Evolutionary conservation across 805 yeast species (phyloP), one percentile per base, ranked within the genome.

Genomic region (Schizosaccharomyces osmophilus): DNA sequence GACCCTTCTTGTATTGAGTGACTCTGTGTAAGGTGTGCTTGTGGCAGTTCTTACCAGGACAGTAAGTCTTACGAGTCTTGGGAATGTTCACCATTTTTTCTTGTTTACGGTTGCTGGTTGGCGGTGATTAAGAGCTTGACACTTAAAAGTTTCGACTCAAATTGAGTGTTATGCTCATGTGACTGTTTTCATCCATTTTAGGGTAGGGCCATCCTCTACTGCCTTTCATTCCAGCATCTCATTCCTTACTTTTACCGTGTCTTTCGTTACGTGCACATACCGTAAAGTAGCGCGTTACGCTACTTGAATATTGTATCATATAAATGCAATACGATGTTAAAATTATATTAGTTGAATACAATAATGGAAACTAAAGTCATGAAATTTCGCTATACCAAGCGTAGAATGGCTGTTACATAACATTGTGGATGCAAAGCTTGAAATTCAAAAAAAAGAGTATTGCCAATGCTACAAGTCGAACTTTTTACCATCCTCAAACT

Each of bases 1-100:
- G 93, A 81, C 99, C 98, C 77, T 97, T 95, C 80, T 93, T 93
- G 94, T 93, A 93, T 83, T 93, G 99, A 79, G 99, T 90, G 75
- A 93, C 98, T 84, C 90, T 93, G 95, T 93, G 98, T 81, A 88
- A 97, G 74, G 97, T 90, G 93, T 93, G 98, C 81, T 88, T 87
- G 75, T 95, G 86, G 84, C 99, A 93, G 76, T 82, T 82, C 82
- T 86, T 93, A 82, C 97, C 97, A 82, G 89, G 90, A 83, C 99
- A 93, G 88, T 85, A 93, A 78, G 99, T 93, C 82, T 85, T 88
- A 86, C 97, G 89, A 80, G 97, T 89, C 86, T 93, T 93, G 82
- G 98, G 98, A 82, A 93, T 94, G 95, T 93, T 93, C 82, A 93
- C 98, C 61, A 51, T 51, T 51, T 51, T 51, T 22, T 51, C n/a